Evolutionary conservation across 2,329 filamentous ascomycete genomes (phyloP), one percentile per base, ranked within the genome.

Genomic region (Chaetomiaceae sp.): DNA sequence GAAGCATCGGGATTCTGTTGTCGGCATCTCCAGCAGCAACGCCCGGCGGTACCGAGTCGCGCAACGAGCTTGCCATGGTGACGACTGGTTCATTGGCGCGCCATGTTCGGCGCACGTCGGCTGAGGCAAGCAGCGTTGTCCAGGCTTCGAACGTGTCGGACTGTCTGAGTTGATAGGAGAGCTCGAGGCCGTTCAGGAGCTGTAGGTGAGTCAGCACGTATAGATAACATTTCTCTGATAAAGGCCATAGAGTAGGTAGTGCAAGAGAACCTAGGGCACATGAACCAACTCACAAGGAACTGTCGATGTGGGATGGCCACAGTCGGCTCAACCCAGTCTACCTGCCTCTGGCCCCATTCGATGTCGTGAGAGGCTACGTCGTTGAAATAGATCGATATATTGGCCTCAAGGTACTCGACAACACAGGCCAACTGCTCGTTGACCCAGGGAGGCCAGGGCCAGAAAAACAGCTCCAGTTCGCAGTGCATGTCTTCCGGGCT

Each of bases 371-470:
- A 13, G 38, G 38, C 38, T 41, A 41, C 38, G 19, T 41, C 38
- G 12, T 41, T 20, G 38, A 41, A 41, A 25, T 23, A 41, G 38
- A 41, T 12, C 19, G 38, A 25, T 19, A 41, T 41, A 20, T 23
- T 20, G 38, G 38, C n/a, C 38, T 41, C 38, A 2, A 41, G 38
- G 20, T 41, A 41, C 38, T 41, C 38, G 20, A 41, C 23, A 41
- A 41, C 38, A 41, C 38, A 41, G 20, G 38, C 38, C 38, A 41
- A 25, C 38, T 41, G 38, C 38, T 41, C 38, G 13, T 41, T 41
- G 20, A 20, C 38, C 38, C 38, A 41, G 21, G 20, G 38, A 41
- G 20, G 38, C 38, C 38, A 41, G 38, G 38, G 38, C 38, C 38
- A 41, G 10, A 42, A 42, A 30, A 42, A 42, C 4, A 7, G 7